Conservation (phyloP, 129 eudicot species). For the Centella asiatica region DNA sequence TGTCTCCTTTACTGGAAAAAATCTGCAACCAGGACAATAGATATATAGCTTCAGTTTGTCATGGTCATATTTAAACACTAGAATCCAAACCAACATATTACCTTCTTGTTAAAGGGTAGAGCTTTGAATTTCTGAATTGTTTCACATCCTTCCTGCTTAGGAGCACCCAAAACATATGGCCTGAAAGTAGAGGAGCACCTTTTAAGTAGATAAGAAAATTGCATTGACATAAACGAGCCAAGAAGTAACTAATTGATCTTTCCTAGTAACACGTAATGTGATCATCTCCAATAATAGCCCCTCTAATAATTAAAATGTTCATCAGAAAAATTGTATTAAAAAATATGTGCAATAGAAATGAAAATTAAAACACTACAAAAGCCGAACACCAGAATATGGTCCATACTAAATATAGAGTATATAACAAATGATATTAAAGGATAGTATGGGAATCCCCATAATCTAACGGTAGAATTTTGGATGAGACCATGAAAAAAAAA, state of each 20-base stretch:
- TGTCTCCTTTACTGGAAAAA: slow-evolving; percentile 65
- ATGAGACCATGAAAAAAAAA: too few species aligned
- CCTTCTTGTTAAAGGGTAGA: slow-evolving; percentile 76
- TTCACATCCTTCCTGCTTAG: slow-evolving; percentile 36
- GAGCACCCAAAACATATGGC: slow-evolving; percentile 24
- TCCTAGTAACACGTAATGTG: background rate
- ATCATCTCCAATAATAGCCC: background rate
- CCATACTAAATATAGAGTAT: background rate
- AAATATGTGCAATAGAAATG: background rate
- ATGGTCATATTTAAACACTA: background rate
- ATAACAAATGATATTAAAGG: background rate
- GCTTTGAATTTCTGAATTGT: slow-evolving; percentile 55
- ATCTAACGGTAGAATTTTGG: too few species aligned
- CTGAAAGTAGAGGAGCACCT: slow-evolving; percentile 22
- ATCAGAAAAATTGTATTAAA: too few species aligned
- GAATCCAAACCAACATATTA: slow-evolving; percentile 11
- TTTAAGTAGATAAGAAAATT: slow-evolving; percentile 6
- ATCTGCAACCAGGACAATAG: slow-evolving; percentile 40
- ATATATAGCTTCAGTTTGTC: background rate
- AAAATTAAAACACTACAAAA: background rate
- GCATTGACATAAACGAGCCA: background rate
- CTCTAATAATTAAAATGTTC: too few species aligned
- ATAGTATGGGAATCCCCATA: too few species aligned
- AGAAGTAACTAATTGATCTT: background rate
- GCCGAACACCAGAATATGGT: background rate